Evolutionary conservation across 306 rosid genomes (phyloP).

Genomic region (Aeschynomene evenia): DNA sequence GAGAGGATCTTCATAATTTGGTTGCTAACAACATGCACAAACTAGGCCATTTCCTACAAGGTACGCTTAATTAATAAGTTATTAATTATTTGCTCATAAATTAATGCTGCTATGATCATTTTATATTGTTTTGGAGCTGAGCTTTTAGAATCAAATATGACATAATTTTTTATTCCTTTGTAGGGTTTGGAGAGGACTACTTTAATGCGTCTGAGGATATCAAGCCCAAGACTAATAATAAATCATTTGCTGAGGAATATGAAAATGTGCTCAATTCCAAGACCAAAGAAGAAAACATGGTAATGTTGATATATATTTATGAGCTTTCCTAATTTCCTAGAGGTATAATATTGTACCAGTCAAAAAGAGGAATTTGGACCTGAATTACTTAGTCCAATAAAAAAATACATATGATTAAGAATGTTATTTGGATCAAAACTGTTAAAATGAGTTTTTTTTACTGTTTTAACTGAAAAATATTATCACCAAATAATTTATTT

Average conservation of each 20-base stretch:
- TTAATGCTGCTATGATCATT: too few species aligned
- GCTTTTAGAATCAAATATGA: neutral
- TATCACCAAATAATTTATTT: too few species aligned
- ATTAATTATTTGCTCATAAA: neutral
- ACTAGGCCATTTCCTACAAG: constrained; percentile 55
- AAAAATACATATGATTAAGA: too few species aligned
- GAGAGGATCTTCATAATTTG: constrained; percentile 70
- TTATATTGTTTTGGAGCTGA: neutral
- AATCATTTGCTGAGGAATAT: constrained; percentile 37
- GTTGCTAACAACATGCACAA: constrained; percentile 58
- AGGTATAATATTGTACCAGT: too few species aligned
- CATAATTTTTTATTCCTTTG: neutral
- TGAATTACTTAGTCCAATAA: too few species aligned
- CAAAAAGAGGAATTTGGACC: too few species aligned
- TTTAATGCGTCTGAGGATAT: constrained; percentile 17
- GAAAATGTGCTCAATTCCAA: constrained; percentile 50
- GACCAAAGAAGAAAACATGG: constrained; percentile 49
- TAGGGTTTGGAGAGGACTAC: constrained; percentile 37
- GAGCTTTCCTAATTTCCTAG: too few species aligned
- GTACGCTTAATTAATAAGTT: constrained; percentile 30
- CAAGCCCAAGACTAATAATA: neutral
- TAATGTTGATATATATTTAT: too few species aligned
- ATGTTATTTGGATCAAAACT: too few species aligned
- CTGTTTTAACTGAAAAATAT: too few species aligned
- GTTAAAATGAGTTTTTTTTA: too few species aligned